Percentiles rank a stretch among this genome's conserved stretches.
phyloP scores from a whole-genome alignment of 768 basidiomycete species.

The Termitomyces sp. region DNA sequence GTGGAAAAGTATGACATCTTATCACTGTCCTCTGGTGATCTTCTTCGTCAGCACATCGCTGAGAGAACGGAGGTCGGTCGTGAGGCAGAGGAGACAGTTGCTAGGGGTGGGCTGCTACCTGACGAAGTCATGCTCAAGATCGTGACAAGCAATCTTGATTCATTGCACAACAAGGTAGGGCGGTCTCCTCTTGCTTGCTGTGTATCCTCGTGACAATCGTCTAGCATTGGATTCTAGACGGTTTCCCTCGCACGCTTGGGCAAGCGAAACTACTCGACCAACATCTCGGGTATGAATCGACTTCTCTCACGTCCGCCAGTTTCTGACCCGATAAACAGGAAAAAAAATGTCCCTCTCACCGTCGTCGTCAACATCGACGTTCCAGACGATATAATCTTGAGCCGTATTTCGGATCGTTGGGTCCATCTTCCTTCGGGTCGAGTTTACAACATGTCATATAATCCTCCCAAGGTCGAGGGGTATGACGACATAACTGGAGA shows the following conservation, averaged over 20 bases:
- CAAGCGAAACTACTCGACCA: conserved; percentile 78
- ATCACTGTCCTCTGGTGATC: conserved; percentile 78
- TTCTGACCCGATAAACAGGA: conserved; percentile 32
- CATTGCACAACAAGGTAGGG: conserved; percentile 57
- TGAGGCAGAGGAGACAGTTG: conserved; percentile 74
- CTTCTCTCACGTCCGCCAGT: neutral
- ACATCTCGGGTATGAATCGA: conserved; percentile 54
- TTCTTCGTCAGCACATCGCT: conserved; percentile 79
- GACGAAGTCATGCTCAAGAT: conserved; percentile 80
- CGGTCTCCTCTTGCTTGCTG: neutral
- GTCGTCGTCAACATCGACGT: conserved; percentile 86
- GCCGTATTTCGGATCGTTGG: conserved; percentile 88
- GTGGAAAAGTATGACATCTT: conserved; percentile 78
- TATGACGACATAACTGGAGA: conserved; percentile 86
- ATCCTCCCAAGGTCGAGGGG: conserved; percentile 74
- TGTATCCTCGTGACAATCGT: neutral
- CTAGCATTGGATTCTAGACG: conserved; percentile 90
- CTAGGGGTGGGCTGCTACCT: conserved; percentile 68
- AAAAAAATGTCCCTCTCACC: conserved; percentile 60
- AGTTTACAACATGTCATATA: conserved; percentile 88
- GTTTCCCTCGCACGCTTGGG: conserved; percentile 85
- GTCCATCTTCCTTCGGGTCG: conserved; percentile 84
- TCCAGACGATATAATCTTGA: conserved; percentile 79
- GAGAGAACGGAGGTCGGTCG: conserved; percentile 69
- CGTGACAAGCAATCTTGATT: conserved; percentile 66